Evolutionary conservation across 2,329 filamentous ascomycete species (phyloP).

Genomic region (Zelopaecilomyces penicillatus): DNA sequence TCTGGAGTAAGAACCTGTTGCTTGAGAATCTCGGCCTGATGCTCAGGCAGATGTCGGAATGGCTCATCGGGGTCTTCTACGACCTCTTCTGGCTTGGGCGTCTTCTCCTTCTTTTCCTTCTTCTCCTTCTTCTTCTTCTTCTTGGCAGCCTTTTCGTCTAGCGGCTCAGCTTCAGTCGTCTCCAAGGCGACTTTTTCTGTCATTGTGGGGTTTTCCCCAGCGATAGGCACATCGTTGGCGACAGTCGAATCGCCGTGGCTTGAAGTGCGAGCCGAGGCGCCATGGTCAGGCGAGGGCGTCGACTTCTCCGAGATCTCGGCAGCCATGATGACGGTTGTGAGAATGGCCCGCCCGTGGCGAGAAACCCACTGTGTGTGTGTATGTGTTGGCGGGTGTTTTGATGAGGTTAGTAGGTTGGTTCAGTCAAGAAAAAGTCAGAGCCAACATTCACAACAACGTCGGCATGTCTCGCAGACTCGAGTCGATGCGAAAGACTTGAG

Average conservation of each 20-base stretch:
- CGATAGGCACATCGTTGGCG: neutral
- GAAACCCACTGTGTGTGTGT: neutral
- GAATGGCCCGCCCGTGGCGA: slow-evolving; percentile 5
- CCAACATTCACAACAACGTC: no score
- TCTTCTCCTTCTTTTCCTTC: slow-evolving; percentile 13
- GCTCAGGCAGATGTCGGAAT: slow-evolving; percentile 52
- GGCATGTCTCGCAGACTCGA: no score
- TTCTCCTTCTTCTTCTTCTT: slow-evolving; percentile 4
- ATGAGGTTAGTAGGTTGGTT: no score
- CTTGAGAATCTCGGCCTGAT: slow-evolving; percentile 60
- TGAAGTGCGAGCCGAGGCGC: neutral
- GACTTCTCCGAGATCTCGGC: neutral
- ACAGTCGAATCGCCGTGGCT: slow-evolving; percentile 1
- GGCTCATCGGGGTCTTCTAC: slow-evolving; percentile 39
- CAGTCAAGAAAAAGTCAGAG: no score
- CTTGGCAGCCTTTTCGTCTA: neutral
- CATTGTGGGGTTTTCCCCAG: neutral
- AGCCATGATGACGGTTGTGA: slow-evolving; percentile 9
- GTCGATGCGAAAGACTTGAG: no score
- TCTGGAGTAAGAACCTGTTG: slow-evolving; percentile 59
- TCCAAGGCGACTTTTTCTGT: neutral
- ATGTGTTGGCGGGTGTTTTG: no score
- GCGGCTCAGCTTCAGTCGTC: neutral
- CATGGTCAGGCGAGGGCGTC: neutral
- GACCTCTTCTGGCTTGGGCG: slow-evolving; percentile 3